Base-by-base conservation (phyloP, 2,329 filamentous ascomycete species). In the Didymosphaeria variabile region DNA sequence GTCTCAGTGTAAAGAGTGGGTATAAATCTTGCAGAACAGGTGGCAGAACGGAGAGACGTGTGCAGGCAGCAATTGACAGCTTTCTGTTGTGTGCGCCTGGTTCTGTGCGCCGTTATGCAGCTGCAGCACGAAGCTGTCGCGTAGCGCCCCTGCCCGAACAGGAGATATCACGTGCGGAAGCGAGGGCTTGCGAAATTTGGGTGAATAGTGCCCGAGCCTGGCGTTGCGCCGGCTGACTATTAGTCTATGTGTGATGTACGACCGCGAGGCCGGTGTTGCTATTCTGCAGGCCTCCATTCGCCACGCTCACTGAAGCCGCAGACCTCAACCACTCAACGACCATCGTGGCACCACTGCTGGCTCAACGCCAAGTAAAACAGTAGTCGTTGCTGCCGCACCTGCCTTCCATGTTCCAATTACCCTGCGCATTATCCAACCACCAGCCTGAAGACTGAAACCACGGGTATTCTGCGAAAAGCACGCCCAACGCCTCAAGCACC, bases 401-500 rank as follows among this genome's bases (percentile, higher is more conserved):
- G 55, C 62, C 61, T 60, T 61, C 26, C 26, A 55, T 32, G 23
- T 32, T 19, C 49, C 49, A 52, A 52, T 38, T 47, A 60, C 53
- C 40, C 66, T 31, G 49, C 21, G 32, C 56, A 64, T 60, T 62
- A 58, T 57, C 57, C 66, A 64, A 50, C 57, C 42, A 55, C 51
- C 60, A 57, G 62, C 69, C 64, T 60, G 59, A 63, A 68, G 58
- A 65, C 57, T 63, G 56, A 67, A 68, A 67, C 66, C 66, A 68
- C 67, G 74, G 75, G 75, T 76, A 77, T 77, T 70, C 49, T 71
- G 67, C 73, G 59, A 65, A 45, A 69, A 68, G 29, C 44, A 34
- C 61, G 57, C 60, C 56, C 64, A 72, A 67, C 67, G 65, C 67
- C 71, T 29, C 45, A 62, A 31, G 56, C 42, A 65, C 40, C 58